A percentile compares a stretch with the other conserved stretches of the same genome.
These are phyloP conservation scores for Arthrobotrys entomopaga DNA, from an alignment of 2,329 filamentous ascomycete species.

Conservation along the genomic window DNA sequence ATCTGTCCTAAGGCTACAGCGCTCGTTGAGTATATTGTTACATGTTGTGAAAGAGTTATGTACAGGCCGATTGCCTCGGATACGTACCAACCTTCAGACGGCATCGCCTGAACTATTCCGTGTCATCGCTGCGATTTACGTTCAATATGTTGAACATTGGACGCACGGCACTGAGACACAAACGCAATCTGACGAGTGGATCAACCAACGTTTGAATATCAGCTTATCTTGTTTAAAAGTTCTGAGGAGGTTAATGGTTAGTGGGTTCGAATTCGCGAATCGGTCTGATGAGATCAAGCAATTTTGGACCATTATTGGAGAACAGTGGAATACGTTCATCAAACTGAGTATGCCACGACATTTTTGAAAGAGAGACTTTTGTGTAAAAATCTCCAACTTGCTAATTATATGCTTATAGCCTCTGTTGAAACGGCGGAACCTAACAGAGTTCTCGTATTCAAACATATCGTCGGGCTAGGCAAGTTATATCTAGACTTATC, in stretches of 20 bases:
- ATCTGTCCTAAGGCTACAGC: constrained; percentile 70
- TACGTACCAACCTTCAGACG: constrained; percentile 78
- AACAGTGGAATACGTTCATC: constrained; percentile 81
- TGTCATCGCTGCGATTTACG: constrained; percentile 80
- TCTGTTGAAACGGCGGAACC: constrained; percentile 25
- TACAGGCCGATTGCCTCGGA: constrained; percentile 78
- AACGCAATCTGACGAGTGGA: constrained; percentile 69
- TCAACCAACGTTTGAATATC: constrained; percentile 71
- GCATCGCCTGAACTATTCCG: constrained; percentile 86
- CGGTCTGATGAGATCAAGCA: constrained; percentile 78
- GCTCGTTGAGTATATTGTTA: constrained; percentile 79
- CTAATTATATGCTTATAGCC: constrained; percentile 9
- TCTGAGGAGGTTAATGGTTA: constrained; percentile 79
- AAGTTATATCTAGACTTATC: constrained; percentile 93
- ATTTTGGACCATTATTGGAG: constrained; percentile 82
- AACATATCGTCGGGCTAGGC: constrained; percentile 86
- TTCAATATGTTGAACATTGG: constrained; percentile 77
- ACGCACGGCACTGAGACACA: constrained; percentile 69
- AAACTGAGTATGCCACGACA: constrained; percentile 62
- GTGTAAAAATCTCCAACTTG: neutral
- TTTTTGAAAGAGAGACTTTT: neutral
- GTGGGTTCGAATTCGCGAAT: constrained; percentile 85
- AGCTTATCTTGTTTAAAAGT: constrained; percentile 82
- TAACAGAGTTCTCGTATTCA: constrained; percentile 70
- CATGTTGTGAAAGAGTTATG: constrained; percentile 91